Base-by-base conservation (phyloP, 495 filamentous ascomycete genomes). In the Astrothelium macrocarpum region DNA sequence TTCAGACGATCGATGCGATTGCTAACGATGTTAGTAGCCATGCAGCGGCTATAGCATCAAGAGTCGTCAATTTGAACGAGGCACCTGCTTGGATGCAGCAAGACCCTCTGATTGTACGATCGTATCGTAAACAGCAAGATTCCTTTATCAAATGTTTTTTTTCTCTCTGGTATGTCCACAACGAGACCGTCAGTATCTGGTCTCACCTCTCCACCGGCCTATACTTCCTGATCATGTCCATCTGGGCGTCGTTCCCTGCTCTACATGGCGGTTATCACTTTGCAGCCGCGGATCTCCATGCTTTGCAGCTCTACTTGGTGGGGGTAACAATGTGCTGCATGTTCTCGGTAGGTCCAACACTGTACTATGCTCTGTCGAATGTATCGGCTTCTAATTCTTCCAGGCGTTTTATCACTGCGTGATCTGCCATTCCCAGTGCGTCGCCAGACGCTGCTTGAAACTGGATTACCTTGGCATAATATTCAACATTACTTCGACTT, bases 161-260 rank as follows among this genome's bases (percentile, higher is more conserved):
- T 39, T 89, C 85, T 31, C 76, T 91, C 64, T 74, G 79, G 56
- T 90, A 90, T 73, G 66, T 91, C 18, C 90, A 97, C 78, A 97
- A 96, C 76, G 91, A 97, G 74, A 85, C 83, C 23, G 87, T 97
- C 66, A 97, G 96, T 74, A 94, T 96, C 71, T 96, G 91, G 76
- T 85, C 89, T 2, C 93, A 97, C 74, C 81, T 96, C 43, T 49
- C 9, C 43, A 49, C n/a, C 43, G 43, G 43, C 43, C 43, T 49
- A 49, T 49, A 18, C 43, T 49, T 49, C 43, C 43, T 49, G 43
- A 18, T 20, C 43, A 49, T 49, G 43, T 49, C 43, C 43, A 18
- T 49, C 43, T 49, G 43, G 43, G 43, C 43, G n/a, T 9, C 43
- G 18, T 49, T 49, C 43, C 43, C 43, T 49, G 43, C 43, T 49